Evolutionary conservation across 2,329 filamentous ascomycete species (phyloP).

Genomic region (Calonectria pseudoturangicola): DNA sequence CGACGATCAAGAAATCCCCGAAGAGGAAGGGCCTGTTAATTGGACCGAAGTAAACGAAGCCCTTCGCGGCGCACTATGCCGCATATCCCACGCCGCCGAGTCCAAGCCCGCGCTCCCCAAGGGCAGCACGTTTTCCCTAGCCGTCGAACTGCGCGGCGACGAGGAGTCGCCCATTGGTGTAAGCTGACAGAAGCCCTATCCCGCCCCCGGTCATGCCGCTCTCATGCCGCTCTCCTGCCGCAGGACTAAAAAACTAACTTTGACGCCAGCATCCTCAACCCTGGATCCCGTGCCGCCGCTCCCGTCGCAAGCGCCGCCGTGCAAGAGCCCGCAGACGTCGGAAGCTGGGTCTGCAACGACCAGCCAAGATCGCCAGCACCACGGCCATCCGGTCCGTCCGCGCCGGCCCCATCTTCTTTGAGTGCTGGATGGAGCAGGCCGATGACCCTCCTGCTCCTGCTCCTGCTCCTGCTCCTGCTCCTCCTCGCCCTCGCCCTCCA

Average conservation of each 20-base stretch:
- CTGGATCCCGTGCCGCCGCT: constrained; percentile 75
- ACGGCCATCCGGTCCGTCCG: constrained; percentile 72
- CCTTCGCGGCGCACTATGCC: constrained; percentile 79
- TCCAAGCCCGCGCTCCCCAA: constrained; percentile 75
- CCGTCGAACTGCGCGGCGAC: constrained; percentile 81
- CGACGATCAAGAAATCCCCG: constrained; percentile 49
- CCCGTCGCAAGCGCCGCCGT: constrained; percentile 63
- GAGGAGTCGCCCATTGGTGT: constrained; percentile 75
- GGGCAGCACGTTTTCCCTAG: constrained; percentile 84
- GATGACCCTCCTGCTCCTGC: not conserved
- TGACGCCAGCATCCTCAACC: constrained; percentile 72
- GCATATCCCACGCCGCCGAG: constrained; percentile 76
- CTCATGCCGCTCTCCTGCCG: not conserved
- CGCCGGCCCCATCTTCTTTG: constrained; percentile 77
- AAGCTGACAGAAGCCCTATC: constrained; percentile 53
- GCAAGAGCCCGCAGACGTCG: constrained; percentile 47
- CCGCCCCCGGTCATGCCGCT: not conserved
- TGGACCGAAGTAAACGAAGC: constrained; percentile 82
- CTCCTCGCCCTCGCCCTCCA: no score
- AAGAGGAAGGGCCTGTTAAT: constrained; percentile 61
- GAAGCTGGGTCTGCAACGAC: no score
- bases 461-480: not conserved
- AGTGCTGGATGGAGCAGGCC: constrained; percentile 76
- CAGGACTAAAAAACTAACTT: constrained; percentile 2
- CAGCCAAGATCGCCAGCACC: constrained; percentile 60